Conservation (phyloP, 2,329 filamentous ascomycete genomes). For the Fusarium drepaniforme region DNA sequence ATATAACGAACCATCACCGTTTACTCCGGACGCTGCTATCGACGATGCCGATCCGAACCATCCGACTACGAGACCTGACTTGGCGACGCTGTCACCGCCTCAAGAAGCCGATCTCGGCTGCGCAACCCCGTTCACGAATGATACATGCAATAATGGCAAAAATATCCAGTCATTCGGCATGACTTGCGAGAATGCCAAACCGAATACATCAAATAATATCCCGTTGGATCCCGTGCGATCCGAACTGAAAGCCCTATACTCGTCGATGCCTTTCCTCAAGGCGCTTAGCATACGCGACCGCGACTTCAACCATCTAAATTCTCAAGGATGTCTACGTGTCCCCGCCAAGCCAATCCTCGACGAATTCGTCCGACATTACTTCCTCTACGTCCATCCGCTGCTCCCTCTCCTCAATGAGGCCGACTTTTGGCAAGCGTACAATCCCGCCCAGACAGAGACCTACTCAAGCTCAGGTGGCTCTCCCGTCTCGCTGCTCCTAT, state of each 20-base stretch:
- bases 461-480: neutral
- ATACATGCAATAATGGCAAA: neutral
- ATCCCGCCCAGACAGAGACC: slow-evolving; percentile 2
- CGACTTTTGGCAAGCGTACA: slow-evolving; percentile 33
- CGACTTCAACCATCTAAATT: slow-evolving; percentile 25
- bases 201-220: neutral
- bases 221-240: slow-evolving; percentile 16
- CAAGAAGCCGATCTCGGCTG: neutral
- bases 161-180: neutral
- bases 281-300: slow-evolving; percentile 29
- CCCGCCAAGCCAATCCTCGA: slow-evolving; percentile 36
- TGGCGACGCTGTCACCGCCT: slow-evolving; percentile 15
- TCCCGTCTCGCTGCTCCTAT: slow-evolving; percentile 26
- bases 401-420: slow-evolving; percentile 33
- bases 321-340: slow-evolving; percentile 33
- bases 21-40: neutral
- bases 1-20: neutral
- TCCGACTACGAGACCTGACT: slow-evolving; percentile 3
- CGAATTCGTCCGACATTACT: slow-evolving; percentile 35
- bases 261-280: slow-evolving; percentile 31
- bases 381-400: slow-evolving; percentile 35
- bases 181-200: neutral
- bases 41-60: slow-evolving; percentile 13
- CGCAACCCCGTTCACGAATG: neutral
- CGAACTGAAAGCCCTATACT: slow-evolving; percentile 35